These are phyloP conservation scores for Euphorbia corollata DNA, from an alignment of 441 rosid genomes.

Conservation along the genomic window DNA sequence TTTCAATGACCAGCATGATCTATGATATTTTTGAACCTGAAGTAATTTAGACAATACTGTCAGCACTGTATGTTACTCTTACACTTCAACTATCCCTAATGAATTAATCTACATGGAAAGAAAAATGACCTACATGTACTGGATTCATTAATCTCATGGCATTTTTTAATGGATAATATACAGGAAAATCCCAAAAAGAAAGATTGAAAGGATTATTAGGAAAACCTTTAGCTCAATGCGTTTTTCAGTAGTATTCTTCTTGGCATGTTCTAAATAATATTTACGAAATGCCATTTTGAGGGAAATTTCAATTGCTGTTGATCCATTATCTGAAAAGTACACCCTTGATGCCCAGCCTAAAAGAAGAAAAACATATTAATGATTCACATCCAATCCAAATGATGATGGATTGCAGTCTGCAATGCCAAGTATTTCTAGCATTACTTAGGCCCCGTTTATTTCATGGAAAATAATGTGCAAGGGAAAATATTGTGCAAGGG, in stretches of 20 bases:
- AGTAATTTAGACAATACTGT: neutral
- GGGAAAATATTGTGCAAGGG: no score
- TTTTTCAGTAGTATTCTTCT: conserved; percentile 28
- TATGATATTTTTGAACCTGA: no score
- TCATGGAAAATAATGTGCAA: no score
- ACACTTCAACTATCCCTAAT: conserved; percentile 5
- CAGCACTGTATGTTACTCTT: neutral
- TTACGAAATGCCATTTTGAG: conserved; percentile 94
- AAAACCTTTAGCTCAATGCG: conserved; percentile 51
- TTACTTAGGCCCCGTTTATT: neutral
- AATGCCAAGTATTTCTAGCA: neutral
- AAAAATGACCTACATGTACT: neutral
- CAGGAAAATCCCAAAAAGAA: conserved; percentile 1
- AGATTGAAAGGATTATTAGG: conserved; percentile 11
- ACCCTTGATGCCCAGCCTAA: conserved; percentile 90
- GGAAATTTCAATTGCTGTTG: conserved; percentile 89
- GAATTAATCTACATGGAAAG: neutral
- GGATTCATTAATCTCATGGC: conserved; percentile 2
- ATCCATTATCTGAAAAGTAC: conserved; percentile 88
- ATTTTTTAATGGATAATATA: neutral
- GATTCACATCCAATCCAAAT: neutral
- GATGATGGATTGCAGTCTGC: neutral
- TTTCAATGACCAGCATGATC: neutral
- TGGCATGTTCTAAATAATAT: conserved; percentile 33
- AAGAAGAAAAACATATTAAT: conserved; percentile 14